phyloP scores from a whole-genome alignment of 140 eudicot genomes.

The Stevia rebaudiana region DNA sequence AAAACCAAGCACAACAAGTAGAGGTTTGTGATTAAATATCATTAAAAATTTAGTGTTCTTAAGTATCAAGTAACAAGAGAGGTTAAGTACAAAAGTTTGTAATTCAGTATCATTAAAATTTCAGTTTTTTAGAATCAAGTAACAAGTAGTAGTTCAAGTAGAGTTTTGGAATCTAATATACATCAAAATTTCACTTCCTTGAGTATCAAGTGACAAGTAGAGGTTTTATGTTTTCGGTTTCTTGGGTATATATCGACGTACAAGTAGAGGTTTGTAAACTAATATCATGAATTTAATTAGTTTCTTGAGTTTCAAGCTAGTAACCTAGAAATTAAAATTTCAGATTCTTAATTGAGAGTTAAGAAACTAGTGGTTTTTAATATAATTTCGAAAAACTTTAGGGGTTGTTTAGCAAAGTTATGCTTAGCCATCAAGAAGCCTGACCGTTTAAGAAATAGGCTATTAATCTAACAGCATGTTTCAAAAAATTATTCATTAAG shows the following conservation, averaged over 20 bases:
- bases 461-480: background rate
- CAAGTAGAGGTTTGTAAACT: conserved; percentile 60
- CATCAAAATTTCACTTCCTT: background rate
- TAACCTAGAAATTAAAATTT: background rate
- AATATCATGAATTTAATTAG: background rate
- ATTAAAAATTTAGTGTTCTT: background rate
- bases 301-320: background rate
- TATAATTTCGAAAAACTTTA: too few relatives aligned
- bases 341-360: too few relatives aligned
- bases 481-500: too few relatives aligned
- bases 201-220: conserved; percentile 32
- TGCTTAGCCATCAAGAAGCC: too few relatives aligned
- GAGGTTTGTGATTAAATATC: conserved; percentile 45
- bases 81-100: conserved; percentile 47
- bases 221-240: too few relatives aligned
- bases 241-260: too few relatives aligned
- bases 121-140: background rate
- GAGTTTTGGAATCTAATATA: background rate
- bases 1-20: conserved; percentile 74
- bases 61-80: conserved; percentile 34
- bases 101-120: background rate
- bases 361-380: too few relatives aligned
- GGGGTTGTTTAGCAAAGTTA: too few relatives aligned
- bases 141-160: too few relatives aligned
- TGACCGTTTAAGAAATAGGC: too few relatives aligned